phyloP scores from a whole-genome alignment of 768 basidiomycete species.

The Russula sp. region DNA sequence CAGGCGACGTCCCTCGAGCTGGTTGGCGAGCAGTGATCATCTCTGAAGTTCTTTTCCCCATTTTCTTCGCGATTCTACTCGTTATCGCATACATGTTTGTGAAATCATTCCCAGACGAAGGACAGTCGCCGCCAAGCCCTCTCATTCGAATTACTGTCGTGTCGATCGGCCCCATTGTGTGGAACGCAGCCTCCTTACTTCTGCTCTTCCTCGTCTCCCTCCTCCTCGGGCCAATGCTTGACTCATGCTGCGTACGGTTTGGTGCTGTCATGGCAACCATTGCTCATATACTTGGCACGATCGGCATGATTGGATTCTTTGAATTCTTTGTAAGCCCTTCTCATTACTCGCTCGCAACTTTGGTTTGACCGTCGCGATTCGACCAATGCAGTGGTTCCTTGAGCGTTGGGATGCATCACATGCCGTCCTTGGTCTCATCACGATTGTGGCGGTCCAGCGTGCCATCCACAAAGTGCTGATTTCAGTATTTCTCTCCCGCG shows the following conservation, averaged over 20 bases:
- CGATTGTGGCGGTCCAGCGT: constrained; percentile 85
- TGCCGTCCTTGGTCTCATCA: constrained; percentile 87
- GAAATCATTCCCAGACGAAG: constrained; percentile 72
- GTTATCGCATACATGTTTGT: constrained; percentile 88
- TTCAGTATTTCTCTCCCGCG: constrained; percentile 88
- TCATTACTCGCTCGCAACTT: neutral
- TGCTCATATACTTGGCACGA: constrained; percentile 71
- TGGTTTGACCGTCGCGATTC: neutral
- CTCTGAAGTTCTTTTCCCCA: constrained; percentile 81
- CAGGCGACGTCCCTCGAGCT: constrained; percentile 90
- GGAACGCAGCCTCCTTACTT: constrained; percentile 85
- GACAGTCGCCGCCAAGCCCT: constrained; percentile 66
- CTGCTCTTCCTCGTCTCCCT: constrained; percentile 85
- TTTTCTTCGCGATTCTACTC: constrained; percentile 80
- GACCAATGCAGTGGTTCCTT: constrained; percentile 71
- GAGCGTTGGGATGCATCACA: constrained; percentile 97
- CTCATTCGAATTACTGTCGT: constrained; percentile 91
- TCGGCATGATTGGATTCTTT: constrained; percentile 91
- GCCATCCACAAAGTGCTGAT: constrained; percentile 93
- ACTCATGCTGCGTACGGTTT: constrained; percentile 78
- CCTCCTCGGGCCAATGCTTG: constrained; percentile 88
- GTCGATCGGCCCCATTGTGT: constrained; percentile 90
- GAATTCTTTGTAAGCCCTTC: constrained; percentile 77
- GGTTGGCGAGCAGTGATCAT: constrained; percentile 86
- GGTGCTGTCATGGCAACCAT: constrained; percentile 89